Conservation (phyloP, 768 basidiomycete species). For the Trametes maxima region DNA sequence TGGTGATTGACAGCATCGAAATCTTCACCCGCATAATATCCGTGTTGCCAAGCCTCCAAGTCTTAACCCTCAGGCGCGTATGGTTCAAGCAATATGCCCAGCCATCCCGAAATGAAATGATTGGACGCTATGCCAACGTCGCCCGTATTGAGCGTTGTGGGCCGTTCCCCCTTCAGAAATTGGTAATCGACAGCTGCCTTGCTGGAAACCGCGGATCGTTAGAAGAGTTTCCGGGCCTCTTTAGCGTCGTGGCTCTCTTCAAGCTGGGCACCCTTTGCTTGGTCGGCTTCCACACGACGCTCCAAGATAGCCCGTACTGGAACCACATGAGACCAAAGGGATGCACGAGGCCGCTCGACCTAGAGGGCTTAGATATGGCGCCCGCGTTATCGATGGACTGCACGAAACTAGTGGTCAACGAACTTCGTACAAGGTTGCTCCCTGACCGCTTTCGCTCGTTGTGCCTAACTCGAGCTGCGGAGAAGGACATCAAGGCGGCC, state of each 20-base stretch:
- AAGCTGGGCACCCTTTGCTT: background rate
- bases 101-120: background rate
- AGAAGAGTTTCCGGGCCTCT: background rate
- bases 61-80: background rate
- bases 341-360: background rate
- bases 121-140: background rate
- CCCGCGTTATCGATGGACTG: background rate
- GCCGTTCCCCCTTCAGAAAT: background rate
- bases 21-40: background rate
- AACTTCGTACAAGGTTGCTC: background rate
- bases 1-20: background rate
- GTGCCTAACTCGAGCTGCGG: background rate
- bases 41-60: background rate
- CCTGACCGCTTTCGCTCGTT: background rate
- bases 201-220: background rate
- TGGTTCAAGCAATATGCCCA: background rate
- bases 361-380: background rate
- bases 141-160: background rate
- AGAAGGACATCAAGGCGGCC: background rate
- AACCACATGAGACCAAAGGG: background rate
- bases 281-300: background rate
- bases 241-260: background rate
- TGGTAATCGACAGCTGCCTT: background rate
- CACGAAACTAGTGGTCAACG: background rate
- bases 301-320: background rate